Evolutionary conservation across 345 rosid genomes (phyloP), one percentile per base, ranked within the genome.

Genomic region (Arabis hirsuta): DNA sequence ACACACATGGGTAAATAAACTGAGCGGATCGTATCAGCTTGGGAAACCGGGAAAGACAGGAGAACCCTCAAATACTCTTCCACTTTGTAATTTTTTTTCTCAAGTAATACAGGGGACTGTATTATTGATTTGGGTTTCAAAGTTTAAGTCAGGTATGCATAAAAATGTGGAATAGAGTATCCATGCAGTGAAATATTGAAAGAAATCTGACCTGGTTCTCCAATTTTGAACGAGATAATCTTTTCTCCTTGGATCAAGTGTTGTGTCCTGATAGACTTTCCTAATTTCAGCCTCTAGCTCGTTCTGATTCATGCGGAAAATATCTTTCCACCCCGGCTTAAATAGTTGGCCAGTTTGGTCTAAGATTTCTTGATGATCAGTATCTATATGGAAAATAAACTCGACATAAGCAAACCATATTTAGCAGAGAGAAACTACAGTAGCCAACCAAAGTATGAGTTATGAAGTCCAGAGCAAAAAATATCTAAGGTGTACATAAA

Each of bases 261-360:
- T 84, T 57, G 91, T 74, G 85, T 90, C 96, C 73, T 86, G 88
- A 62, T 90, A 90, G 74, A 90, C 94, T 73, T 88, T 88, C 80
- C 94, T 83, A 67, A 90, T 88, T 81, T 90, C 96, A 59, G 91
- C 90, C 81, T 90, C 96, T 59, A 90, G 90, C 71, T 90, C 96
- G 81, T 85, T 90, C 78, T 90, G 94, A 79, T 90, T 90, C 96
- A 90, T 90, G 73, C 92, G 88, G 69, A 93, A 93, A 39, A 93
- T 93, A 82, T 90, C 97, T 67, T 88, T 88, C 97, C 97, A 87
- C 31, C 98, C 98, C 69, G 98, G 98, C 86, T 90, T 90, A 85
- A 93, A 93, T 81, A 82, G 88, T 63, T 74, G 85, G 76, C 86
- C 90, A 72, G 71, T 77, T 52, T 84, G 91, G 73, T 88, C 89